A percentile compares a stretch with the other conserved stretches of the same genome.
phyloP scores from a whole-genome alignment of 2,329 filamentous ascomycete species.

The Alternaria rosae region DNA sequence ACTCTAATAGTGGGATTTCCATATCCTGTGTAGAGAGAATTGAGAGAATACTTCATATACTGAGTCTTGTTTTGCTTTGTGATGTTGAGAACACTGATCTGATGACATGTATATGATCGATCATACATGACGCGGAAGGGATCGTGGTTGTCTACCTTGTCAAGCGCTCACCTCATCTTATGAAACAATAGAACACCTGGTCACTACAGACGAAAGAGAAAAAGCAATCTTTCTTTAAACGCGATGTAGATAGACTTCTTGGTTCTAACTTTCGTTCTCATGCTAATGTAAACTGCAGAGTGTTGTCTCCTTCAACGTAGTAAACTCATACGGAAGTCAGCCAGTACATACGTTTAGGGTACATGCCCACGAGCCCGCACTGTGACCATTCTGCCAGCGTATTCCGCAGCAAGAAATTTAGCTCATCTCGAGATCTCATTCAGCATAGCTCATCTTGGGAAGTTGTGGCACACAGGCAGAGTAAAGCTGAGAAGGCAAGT shows the following conservation, averaged over 20 bases:
- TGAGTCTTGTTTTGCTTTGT: constrained; percentile 3
- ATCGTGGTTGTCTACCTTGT: neutral
- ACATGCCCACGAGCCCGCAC: too few species aligned
- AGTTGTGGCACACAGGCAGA: neutral
- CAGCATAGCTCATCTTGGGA: neutral
- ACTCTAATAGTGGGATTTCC: constrained; percentile 39
- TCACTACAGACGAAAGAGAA: too few species aligned
- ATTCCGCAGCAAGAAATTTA: too few species aligned
- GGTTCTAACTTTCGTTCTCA: neutral
- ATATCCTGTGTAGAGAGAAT: constrained; percentile 38
- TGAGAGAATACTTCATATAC: constrained; percentile 29
- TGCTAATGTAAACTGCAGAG: neutral
- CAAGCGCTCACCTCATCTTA: neutral
- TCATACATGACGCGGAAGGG: too few species aligned
- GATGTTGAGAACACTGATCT: constrained; percentile 3
- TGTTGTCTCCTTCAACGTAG: neutral
- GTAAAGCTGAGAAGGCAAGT: neutral
- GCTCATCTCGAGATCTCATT: too few species aligned
- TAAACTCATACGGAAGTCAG: too few species aligned
- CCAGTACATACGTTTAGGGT: too few species aligned
- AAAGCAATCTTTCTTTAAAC: too few species aligned
- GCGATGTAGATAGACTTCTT: too few species aligned
- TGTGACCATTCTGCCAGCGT: too few species aligned
- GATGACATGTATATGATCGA: too few species aligned
- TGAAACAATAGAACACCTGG: fast-evolving